Percentiles rank a stretch among this genome's conserved stretches.
Evolutionary conservation across 192 early-diverging fungal species (phyloP).

Genomic region (Helicostylum pulchrum): DNA sequence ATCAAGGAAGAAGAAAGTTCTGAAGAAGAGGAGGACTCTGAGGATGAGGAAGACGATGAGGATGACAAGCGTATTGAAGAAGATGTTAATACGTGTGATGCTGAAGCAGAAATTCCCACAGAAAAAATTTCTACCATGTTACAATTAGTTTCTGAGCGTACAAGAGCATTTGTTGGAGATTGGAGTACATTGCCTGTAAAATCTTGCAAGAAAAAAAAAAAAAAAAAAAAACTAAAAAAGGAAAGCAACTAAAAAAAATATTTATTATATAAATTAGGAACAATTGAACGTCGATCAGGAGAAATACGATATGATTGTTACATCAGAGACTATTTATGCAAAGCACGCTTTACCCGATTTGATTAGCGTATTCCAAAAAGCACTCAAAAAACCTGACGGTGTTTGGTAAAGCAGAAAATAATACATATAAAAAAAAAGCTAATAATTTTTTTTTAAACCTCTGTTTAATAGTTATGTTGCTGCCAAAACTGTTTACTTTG

Average conservation of each 20-base stretch:
- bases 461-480: conserved; percentile 61
- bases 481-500: conserved; percentile 94
- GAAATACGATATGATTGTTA: conserved; percentile 69
- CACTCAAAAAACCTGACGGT: conserved; percentile 47
- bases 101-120: conserved; percentile 41
- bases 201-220: too few relatives aligned
- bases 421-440: neutral
- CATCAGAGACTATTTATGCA: conserved; percentile 77
- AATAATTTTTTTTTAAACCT: neutral
- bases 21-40: conserved; percentile 22
- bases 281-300: conserved; percentile 45
- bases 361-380: conserved; percentile 58
- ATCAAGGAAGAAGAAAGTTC: conserved; percentile 31
- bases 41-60: conserved; percentile 25
- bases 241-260: neutral
- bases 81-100: conserved; percentile 32
- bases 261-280: conserved; percentile 25
- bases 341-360: conserved; percentile 58
- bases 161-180: conserved; percentile 64
- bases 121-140: conserved; percentile 31
- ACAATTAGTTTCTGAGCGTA: conserved; percentile 34
- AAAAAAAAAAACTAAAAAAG: neutral
- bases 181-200: conserved; percentile 53
- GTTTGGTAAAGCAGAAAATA: conserved; percentile 35
- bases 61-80: conserved; percentile 34